These are phyloP conservation scores for Geosmithia flava DNA, from an alignment of 2,329 filamentous ascomycete species.

Conservation along the genomic window DNA sequence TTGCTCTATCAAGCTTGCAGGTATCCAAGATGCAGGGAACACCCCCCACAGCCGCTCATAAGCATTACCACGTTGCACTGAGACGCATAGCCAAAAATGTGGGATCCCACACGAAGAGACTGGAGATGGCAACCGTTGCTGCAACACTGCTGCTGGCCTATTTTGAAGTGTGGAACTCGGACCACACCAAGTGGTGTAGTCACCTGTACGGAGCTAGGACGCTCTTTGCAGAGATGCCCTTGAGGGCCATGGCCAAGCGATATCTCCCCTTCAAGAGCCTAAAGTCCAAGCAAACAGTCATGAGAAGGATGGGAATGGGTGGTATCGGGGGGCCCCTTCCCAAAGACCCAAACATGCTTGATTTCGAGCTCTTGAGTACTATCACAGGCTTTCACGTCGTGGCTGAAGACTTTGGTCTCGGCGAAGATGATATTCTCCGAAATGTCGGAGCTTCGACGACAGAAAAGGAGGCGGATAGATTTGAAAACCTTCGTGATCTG, in stretches of 20 bases:
- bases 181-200: conserved; percentile 92
- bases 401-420: conserved; percentile 24
- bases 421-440: conserved; percentile 13
- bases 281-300: conserved; percentile 3
- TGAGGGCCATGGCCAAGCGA: conserved; percentile 57
- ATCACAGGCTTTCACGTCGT: conserved; percentile 26
- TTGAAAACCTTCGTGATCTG: conserved; percentile 71
- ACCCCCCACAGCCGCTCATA: conserved; percentile 68
- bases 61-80: conserved; percentile 83
- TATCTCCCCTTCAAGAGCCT: conserved; percentile 50
- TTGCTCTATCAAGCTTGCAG: conserved; percentile 77
- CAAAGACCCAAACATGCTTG: conserved; percentile 23
- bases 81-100: conserved; percentile 69
- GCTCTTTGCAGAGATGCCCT: conserved; percentile 72
- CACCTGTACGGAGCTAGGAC: conserved; percentile 78
- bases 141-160: conserved; percentile 78
- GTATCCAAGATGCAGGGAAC: conserved; percentile 70
- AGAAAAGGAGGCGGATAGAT: conserved; percentile 61
- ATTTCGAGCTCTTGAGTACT: conserved; percentile 25
- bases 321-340: background rate
- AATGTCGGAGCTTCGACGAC: conserved; percentile 17
- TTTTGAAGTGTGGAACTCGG: conserved; percentile 89
- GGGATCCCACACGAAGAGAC: conserved; percentile 52
- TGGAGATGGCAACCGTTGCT: conserved; percentile 72
- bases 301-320: conserved; percentile 1